Conservation (phyloP, 2,329 filamentous ascomycete species). For the Ophidiomyces ophidiicola region DNA sequence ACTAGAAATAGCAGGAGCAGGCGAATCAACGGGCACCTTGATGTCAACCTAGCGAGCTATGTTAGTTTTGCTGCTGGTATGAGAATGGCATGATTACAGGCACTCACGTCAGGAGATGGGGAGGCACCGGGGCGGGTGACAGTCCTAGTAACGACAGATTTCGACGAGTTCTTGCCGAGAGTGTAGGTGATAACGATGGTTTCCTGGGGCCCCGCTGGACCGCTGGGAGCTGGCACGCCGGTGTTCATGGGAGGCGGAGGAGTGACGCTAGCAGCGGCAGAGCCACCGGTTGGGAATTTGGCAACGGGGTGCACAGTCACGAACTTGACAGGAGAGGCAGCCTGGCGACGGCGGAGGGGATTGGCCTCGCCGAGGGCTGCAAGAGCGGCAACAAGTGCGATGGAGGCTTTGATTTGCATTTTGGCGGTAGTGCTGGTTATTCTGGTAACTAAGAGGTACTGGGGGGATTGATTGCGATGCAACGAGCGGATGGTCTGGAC, state of each 20-base stretch:
- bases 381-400: slow-evolving; percentile 27
- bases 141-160: slow-evolving; percentile 29
- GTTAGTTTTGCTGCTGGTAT: too few species aligned
- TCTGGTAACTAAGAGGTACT: background rate
- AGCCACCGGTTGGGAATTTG: slow-evolving; percentile 3
- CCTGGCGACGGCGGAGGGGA: slow-evolving; percentile 17
- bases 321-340: slow-evolving; percentile 1
- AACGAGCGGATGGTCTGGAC: background rate
- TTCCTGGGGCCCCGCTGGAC: slow-evolving; percentile 9
- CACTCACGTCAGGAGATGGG: slow-evolving; percentile 7
- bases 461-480: background rate
- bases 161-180: slow-evolving; percentile 26
- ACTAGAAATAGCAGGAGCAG: too few species aligned
- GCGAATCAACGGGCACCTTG: too few species aligned
- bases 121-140: slow-evolving; percentile 25
- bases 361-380: slow-evolving; percentile 27
- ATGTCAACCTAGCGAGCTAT: too few species aligned
- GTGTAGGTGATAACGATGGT: slow-evolving; percentile 31
- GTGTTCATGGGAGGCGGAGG: background rate
- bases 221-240: too few species aligned
- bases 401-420: slow-evolving; percentile 30
- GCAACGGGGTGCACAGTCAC: slow-evolving; percentile 7
- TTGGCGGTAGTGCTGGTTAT: slow-evolving; percentile 11
- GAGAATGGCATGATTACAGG: background rate
- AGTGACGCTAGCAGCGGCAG: background rate